These are phyloP conservation scores for Nissolia schottii DNA, from an alignment of 306 rosid genomes.

Conservation along the genomic window DNA sequence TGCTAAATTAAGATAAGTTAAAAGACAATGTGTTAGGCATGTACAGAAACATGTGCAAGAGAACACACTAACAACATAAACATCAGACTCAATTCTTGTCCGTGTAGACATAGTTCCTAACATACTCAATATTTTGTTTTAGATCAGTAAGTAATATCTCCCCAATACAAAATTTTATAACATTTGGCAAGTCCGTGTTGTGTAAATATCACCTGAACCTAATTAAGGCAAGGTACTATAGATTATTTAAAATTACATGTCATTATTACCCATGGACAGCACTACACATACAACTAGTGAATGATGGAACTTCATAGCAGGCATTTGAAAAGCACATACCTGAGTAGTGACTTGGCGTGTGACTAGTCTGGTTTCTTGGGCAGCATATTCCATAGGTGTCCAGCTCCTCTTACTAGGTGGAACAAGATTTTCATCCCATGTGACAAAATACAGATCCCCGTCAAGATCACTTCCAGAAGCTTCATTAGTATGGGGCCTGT, in stretches of 20 bases:
- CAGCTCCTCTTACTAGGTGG: constrained; percentile 87
- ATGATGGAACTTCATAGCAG: constrained; percentile 6
- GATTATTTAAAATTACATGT: not conserved
- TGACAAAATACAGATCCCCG: constrained; percentile 88
- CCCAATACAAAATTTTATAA: not conserved
- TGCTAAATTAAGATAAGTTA: not conserved
- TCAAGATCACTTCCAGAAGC: constrained; percentile 99
- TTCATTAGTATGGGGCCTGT: constrained; percentile 86
- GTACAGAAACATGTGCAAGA: constrained; percentile 7
- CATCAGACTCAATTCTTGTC: not conserved
- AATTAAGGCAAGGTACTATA: not conserved
- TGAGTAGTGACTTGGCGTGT: constrained; percentile 30
- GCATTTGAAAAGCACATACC: constrained; percentile 37
- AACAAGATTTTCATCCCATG: constrained; percentile 82
- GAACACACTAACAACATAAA: not conserved
- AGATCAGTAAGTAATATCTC: constrained; percentile 10
- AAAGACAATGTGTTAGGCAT: not conserved
- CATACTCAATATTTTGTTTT: constrained; percentile 1
- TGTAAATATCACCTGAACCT: not conserved
- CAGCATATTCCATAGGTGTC: constrained; percentile 60
- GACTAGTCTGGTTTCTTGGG: constrained; percentile 37
- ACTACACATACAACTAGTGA: not conserved
- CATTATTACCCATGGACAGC: not conserved
- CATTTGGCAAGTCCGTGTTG: not conserved
- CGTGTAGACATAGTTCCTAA: not conserved